Evolutionary conservation across 2,329 filamentous ascomycete genomes (phyloP).

Genomic region (Dactylellina parvicollis): DNA sequence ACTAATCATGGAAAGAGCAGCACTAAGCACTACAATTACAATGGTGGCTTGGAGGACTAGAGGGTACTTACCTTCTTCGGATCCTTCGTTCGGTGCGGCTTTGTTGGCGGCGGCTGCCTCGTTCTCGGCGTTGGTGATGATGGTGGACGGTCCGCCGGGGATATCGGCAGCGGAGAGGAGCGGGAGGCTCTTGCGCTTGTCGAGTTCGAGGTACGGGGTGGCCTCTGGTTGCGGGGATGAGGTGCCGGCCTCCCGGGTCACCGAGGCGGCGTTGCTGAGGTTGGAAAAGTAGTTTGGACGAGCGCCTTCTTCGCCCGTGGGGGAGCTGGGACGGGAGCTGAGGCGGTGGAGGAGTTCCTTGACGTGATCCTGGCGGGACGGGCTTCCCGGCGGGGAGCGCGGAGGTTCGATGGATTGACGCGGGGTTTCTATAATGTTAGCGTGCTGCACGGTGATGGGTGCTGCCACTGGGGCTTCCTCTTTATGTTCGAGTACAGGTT

Average conservation of each 20-base stretch:
- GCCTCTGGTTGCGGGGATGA: conserved; percentile 5
- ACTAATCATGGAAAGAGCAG: conserved; percentile 51
- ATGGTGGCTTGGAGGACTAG: conserved; percentile 45
- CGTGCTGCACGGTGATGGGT: conserved; percentile 23
- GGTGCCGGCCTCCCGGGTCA: conserved; percentile 27
- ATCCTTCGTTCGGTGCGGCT: background rate
- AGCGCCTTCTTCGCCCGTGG: conserved; percentile 37
- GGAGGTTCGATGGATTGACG: conserved; percentile 34
- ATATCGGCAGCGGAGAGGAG: conserved; percentile 37
- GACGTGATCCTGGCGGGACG: conserved; percentile 44
- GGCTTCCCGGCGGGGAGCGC: conserved; percentile 27
- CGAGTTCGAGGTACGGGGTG: conserved; percentile 29
- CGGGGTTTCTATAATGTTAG: conserved; percentile 34
- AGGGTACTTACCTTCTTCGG: conserved; percentile 50
- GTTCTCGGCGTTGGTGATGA: conserved; percentile 27
- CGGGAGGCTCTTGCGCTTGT: conserved; percentile 52
- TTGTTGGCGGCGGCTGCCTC: conserved; percentile 17
- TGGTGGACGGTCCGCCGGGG: conserved; percentile 46
- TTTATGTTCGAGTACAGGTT: conserved; percentile 14
- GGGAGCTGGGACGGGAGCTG: conserved; percentile 46
- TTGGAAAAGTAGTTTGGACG: conserved; percentile 40
- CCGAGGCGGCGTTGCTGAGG: conserved; percentile 22
- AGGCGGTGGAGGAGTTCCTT: conserved; percentile 45
- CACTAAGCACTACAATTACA: conserved; percentile 51
- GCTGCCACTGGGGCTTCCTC: conserved; percentile 34